Evolutionary conservation across 2,329 filamentous ascomycete genomes (phyloP).

Genomic region (Hysterium pulicare): DNA sequence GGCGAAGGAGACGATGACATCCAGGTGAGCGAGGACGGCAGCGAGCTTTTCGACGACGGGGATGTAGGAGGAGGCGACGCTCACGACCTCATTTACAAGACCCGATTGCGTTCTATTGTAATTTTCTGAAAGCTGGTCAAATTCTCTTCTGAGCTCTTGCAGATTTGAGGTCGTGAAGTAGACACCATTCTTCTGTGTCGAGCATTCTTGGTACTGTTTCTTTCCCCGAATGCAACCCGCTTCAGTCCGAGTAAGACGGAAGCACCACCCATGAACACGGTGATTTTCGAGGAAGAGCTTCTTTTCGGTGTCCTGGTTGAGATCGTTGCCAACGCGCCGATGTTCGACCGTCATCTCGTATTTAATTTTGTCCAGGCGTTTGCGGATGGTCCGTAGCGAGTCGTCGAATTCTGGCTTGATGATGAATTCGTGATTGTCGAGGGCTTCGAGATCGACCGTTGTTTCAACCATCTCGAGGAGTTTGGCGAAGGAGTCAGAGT

Average conservation of each 20-base stretch:
- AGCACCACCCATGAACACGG: constrained; percentile 93
- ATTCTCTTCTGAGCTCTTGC: constrained; percentile 78
- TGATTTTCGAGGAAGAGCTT: constrained; percentile 98
- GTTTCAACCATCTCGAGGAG: constrained; percentile 98
- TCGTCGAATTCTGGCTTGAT: constrained; percentile 99
- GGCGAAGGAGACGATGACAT: constrained; percentile 91
- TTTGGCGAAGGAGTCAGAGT: constrained; percentile 75
- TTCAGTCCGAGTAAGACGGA: constrained; percentile 86
- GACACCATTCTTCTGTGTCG: constrained; percentile 97
- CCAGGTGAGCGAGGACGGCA: constrained; percentile 83
- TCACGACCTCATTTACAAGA: constrained; percentile 86
- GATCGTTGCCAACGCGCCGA: constrained; percentile 68
- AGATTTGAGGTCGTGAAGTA: constrained; percentile 91
- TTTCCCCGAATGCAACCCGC: constrained; percentile 92
- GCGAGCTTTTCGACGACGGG: constrained; percentile 88
- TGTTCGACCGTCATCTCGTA: constrained; percentile 83
- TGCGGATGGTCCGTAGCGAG: constrained; percentile 77
- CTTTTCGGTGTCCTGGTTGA: constrained; percentile 92
- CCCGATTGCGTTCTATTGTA: constrained; percentile 94
- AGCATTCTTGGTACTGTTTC: constrained; percentile 85
- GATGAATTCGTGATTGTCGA: constrained; percentile 96
- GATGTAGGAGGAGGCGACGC: constrained; percentile 89
- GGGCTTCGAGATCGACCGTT: constrained; percentile 89
- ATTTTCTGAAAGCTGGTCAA: constrained; percentile 88
- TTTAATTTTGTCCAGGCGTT: constrained; percentile 81